Evolutionary conservation across 2,329 filamentous ascomycete species (phyloP).

Genomic region (Emmonsiellopsis sp.): DNA sequence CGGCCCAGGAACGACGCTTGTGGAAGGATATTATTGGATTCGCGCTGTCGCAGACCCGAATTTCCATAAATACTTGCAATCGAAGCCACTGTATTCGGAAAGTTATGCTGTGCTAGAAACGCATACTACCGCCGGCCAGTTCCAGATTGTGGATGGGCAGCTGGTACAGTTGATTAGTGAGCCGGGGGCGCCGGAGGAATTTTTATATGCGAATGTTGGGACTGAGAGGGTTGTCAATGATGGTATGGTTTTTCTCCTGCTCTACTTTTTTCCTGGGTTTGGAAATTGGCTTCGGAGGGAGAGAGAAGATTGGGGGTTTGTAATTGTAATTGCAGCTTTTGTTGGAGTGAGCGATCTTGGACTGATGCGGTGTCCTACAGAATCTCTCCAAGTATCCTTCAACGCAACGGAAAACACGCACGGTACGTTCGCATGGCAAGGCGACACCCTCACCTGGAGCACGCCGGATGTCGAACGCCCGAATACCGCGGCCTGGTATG

Average conservation of each 20-base stretch:
- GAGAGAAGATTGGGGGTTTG: too few relatives aligned
- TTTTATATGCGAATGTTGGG: constrained; percentile 40
- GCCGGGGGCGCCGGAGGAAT: constrained; percentile 19
- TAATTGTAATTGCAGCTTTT: too few relatives aligned
- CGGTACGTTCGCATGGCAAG: constrained; percentile 43
- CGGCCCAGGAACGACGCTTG: constrained; percentile 27
- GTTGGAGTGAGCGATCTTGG: constrained; percentile 27
- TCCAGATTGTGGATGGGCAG: constrained; percentile 48
- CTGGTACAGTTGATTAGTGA: constrained; percentile 43
- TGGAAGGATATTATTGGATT: constrained; percentile 20
- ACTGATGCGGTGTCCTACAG: constrained; percentile 35
- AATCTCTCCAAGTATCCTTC: constrained; percentile 44
- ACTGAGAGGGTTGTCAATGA: background rate
- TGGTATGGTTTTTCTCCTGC: background rate
- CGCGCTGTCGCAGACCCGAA: constrained; percentile 50
- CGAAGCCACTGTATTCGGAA: constrained; percentile 34
- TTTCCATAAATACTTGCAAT: constrained; percentile 49
- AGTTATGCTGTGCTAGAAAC: constrained; percentile 44
- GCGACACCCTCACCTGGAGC: constrained; percentile 51
- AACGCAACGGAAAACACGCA: constrained; percentile 43
- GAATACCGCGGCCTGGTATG: constrained; percentile 52
- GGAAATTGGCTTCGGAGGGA: too few relatives aligned
- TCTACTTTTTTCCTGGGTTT: too few relatives aligned
- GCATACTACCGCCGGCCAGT: constrained; percentile 49
- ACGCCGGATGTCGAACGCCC: constrained; percentile 41